These are phyloP conservation scores for Lecanicillium sp. DNA, from an alignment of 2,329 filamentous ascomycete genomes.

Conservation along the genomic window DNA sequence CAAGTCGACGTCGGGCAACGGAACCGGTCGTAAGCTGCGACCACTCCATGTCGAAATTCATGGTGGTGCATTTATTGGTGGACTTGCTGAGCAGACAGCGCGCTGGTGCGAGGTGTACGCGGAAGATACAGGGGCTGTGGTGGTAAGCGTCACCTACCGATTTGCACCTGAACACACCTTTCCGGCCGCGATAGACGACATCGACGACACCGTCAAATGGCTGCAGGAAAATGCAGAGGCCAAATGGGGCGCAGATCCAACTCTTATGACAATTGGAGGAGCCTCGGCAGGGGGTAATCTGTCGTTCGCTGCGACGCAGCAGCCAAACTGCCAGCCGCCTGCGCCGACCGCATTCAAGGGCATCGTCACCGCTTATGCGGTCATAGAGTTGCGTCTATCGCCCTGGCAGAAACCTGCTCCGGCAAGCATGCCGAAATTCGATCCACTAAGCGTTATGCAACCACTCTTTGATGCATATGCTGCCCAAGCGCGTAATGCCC, in stretches of 20 bases:
- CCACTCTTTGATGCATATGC: conserved; percentile 38
- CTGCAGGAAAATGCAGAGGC: conserved; percentile 28
- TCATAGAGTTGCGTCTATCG: conserved; percentile 28
- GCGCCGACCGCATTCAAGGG: conserved; percentile 25
- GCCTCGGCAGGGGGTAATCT: conserved; percentile 37
- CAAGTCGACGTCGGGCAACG: conserved; percentile 12
- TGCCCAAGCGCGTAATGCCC: conserved; percentile 17
- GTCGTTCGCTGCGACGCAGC: conserved; percentile 26
- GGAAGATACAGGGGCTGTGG: conserved; percentile 32
- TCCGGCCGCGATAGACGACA: conserved; percentile 38
- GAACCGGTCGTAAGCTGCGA: conserved; percentile 16
- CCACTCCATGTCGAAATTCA: conserved; percentile 38
- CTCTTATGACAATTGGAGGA: conserved; percentile 34
- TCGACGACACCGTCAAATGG: conserved; percentile 33
- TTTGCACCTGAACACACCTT: conserved; percentile 44
- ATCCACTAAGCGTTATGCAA: conserved; percentile 29
- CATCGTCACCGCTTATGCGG: conserved; percentile 30
- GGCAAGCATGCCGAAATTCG: conserved; percentile 21
- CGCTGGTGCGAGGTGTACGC: conserved; percentile 25
- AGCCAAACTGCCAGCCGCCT: conserved; percentile 13
- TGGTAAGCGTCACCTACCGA: conserved; percentile 42
- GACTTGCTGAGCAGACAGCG: conserved; percentile 29
- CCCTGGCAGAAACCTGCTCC: conserved; percentile 32
- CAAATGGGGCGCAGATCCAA: conserved; percentile 27
- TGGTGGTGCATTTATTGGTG: conserved; percentile 35